Evolutionary conservation across 176 grass and related monocot species (phyloP).

Genomic region (Zoysia pacifica): DNA sequence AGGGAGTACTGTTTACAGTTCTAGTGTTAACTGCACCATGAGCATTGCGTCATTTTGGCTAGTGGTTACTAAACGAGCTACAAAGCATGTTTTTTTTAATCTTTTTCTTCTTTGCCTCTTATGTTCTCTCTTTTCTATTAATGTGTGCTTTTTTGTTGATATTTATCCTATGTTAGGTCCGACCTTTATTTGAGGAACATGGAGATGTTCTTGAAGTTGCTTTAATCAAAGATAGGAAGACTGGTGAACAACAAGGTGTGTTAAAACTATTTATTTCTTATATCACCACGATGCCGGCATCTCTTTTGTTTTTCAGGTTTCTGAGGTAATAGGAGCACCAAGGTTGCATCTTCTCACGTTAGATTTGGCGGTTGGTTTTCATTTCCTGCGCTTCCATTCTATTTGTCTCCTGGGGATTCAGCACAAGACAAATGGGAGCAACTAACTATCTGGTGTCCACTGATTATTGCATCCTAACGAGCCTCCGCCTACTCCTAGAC

Average conservation of each 20-base stretch:
- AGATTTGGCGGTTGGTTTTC: conserved; percentile 65
- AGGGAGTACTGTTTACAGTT: neutral
- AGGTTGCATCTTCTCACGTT: conserved; percentile 72
- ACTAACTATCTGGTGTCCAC: conserved; percentile 22
- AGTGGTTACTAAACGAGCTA: conserved; percentile 1
- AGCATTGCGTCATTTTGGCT: conserved; percentile 19
- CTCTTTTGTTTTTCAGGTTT: conserved; percentile 89
- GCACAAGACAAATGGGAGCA: conserved; percentile 65
- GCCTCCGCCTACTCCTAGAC: conserved; percentile 43
- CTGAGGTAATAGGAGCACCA: conserved; percentile 70
- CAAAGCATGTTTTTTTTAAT: neutral
- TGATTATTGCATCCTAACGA: conserved; percentile 53
- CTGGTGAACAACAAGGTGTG: conserved; percentile 93
- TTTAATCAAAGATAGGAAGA: conserved; percentile 96
- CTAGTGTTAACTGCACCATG: neutral
- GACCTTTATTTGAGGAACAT: conserved; percentile 95
- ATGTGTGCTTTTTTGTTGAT: conserved; percentile 5
- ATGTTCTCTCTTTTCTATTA: conserved; percentile 11
- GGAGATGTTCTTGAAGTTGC: conserved; percentile 97
- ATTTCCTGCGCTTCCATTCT: conserved; percentile 62
- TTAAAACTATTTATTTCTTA: conserved; percentile 44
- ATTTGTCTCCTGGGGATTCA: conserved; percentile 49
- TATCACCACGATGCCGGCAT: conserved; percentile 46
- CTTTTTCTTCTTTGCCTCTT: conserved; percentile 12
- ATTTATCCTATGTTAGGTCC: conserved; percentile 54